Evolutionary conservation across 441 rosid genomes (phyloP), one percentile per base, ranked within the genome.

Genomic region (Gossypium schwendimanii): DNA sequence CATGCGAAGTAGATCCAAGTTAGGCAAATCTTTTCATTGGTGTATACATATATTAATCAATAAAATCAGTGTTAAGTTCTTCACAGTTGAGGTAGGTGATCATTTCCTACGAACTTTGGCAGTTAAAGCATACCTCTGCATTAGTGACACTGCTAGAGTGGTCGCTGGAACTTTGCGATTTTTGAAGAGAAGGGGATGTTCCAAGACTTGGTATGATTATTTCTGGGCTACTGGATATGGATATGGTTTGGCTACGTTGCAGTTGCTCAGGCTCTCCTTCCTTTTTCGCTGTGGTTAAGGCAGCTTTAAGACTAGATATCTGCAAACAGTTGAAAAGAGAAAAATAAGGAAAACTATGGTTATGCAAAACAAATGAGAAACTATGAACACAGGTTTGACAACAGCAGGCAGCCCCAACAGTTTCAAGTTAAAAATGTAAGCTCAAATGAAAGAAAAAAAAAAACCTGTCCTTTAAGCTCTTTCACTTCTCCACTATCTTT

Each of bases 401-500:
- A 47, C 33, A 66, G 33, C 6, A 53, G 36, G 21, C 26, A 47
- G 12, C 78, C 39, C 18, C 11, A 7, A 11, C 17, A 45, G 50
- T 20, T 59, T 39, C 12, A 41, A 63, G 54, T 2, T 21, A 45
- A 2, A 64, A 64, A 44, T 64, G 54, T 4, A 21, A 18, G 50
- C 41, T 36, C 10, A 36, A 60, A 28, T 0, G 63, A 59, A 59
- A 26, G 10, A 24, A 4, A 6, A 2, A 7, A 6, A 74, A 54
- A 28, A 39, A 83, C 94, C 92, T 87, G 89, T 73, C 88, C 92
- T 71, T 83, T 89, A 50, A 87, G 87, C 76, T 89, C 89, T 86
- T 81, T 89, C 75, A 86, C 88, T 58, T 89, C 94, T 63, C 84
- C 58, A 69, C 81, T 53, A 41, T 85, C 94, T 85, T 81, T 87